Percentiles rank a stretch among this genome's conserved stretches.
These are phyloP conservation scores for Gossypium longicalyx DNA, from an alignment of 345 rosid genomes.

Conservation along the genomic window DNA sequence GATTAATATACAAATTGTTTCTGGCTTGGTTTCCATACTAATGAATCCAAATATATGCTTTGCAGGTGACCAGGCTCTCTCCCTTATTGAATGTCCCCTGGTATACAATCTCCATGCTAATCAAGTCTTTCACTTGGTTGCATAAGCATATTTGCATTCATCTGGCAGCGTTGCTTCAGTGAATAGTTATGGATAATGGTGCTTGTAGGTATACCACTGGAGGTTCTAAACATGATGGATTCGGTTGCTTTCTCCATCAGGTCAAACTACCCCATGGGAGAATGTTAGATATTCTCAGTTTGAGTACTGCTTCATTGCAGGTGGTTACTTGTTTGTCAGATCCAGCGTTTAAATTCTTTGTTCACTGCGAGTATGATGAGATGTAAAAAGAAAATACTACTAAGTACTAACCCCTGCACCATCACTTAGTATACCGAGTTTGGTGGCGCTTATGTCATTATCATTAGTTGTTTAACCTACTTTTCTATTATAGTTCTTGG, in stretches of 20 bases:
- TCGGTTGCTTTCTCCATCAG: slow-evolving; percentile 32
- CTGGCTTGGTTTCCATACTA: background rate
- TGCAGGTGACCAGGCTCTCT: slow-evolving; percentile 52
- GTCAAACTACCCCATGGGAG: slow-evolving; percentile 40
- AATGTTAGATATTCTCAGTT: slow-evolving; percentile 42
- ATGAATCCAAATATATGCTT: slow-evolving; percentile 25
- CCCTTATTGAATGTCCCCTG: slow-evolving; percentile 49
- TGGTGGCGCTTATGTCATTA: background rate
- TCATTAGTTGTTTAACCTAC: background rate
- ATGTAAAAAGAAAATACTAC: background rate
- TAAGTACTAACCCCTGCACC: background rate
- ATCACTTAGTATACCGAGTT: background rate
- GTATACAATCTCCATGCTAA: slow-evolving; percentile 34
- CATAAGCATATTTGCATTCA: slow-evolving; percentile 14
- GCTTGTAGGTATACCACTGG: slow-evolving; percentile 51
- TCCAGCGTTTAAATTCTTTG: slow-evolving; percentile 1
- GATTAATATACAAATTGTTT: background rate
- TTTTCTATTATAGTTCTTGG: background rate
- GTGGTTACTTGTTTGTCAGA: slow-evolving; percentile 22
- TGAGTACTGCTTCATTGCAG: slow-evolving; percentile 38
- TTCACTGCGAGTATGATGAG: background rate
- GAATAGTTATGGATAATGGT: slow-evolving; percentile 22
- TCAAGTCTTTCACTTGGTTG: slow-evolving; percentile 16
- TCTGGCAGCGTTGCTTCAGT: slow-evolving; percentile 10
- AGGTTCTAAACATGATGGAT: slow-evolving; percentile 31